Evolutionary conservation across 2,329 filamentous ascomycete species (phyloP).

Genomic region (Cyanodermella asteris): DNA sequence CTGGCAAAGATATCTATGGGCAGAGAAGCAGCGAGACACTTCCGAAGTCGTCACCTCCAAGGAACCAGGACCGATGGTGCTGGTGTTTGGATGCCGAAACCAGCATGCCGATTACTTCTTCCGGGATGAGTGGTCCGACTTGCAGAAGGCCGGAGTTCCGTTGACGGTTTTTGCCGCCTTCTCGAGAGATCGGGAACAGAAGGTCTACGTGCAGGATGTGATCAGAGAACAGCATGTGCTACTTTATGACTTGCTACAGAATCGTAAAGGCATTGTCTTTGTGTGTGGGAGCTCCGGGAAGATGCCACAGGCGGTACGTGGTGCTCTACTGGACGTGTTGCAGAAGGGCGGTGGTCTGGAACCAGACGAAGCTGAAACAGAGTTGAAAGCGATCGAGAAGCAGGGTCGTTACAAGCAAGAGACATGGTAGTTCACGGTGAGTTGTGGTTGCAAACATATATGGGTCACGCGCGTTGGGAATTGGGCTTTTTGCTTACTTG

Average conservation of each 20-base stretch:
- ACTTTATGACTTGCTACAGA: constrained; percentile 30
- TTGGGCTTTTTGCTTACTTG: too few species aligned
- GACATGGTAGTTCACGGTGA: constrained; percentile 32
- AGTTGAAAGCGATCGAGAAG: constrained; percentile 37
- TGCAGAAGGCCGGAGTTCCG: constrained; percentile 18
- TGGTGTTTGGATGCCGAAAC: constrained; percentile 78
- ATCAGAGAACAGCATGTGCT: constrained; percentile 28
- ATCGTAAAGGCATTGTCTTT: constrained; percentile 28
- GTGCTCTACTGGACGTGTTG: constrained; percentile 42
- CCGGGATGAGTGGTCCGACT: constrained; percentile 43
- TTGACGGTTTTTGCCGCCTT: constrained; percentile 43
- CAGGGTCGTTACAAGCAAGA: constrained; percentile 43
- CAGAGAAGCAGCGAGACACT: constrained; percentile 7
- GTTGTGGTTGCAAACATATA: too few species aligned
- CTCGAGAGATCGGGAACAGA: constrained; percentile 43
- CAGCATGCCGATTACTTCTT: constrained; percentile 61
- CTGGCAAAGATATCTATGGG: constrained; percentile 7
- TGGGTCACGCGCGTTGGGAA: too few species aligned
- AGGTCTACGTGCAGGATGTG: constrained; percentile 46
- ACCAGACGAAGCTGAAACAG: constrained; percentile 31
- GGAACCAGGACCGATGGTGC: constrained; percentile 25
- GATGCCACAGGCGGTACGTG: constrained; percentile 49
- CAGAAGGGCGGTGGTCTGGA: constrained; percentile 18
- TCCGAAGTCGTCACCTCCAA: constrained; percentile 12
- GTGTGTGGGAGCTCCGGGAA: constrained; percentile 37